Conservation (phyloP, 2,329 filamentous ascomycete genomes). For the Fusarium subtropicale region DNA sequence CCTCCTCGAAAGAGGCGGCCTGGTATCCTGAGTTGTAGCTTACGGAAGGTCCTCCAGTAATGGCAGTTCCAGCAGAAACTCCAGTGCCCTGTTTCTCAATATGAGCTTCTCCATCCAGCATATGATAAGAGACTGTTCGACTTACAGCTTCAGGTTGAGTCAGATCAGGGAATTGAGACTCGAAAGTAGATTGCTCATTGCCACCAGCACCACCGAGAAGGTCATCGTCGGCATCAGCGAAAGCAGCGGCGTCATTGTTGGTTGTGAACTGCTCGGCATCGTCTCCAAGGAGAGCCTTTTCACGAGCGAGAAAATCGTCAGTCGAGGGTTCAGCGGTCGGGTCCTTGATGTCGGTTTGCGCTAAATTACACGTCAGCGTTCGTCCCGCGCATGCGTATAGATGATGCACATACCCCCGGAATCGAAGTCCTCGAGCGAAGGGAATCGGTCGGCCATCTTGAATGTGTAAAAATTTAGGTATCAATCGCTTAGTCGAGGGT, state of each 20-base stretch:
- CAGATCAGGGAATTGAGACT: slow-evolving; percentile 91
- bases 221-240: slow-evolving; percentile 73
- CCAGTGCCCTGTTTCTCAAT: slow-evolving; percentile 46
- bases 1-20: slow-evolving; percentile 69
- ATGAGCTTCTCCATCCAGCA: slow-evolving; percentile 17
- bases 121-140: not conserved
- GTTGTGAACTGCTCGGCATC: slow-evolving; percentile 92
- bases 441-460: slow-evolving; percentile 81
- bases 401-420: slow-evolving; percentile 64
- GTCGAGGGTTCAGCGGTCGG: slow-evolving; percentile 69
- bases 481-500: slow-evolving; percentile 1
- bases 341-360: slow-evolving; percentile 73
- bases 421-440: slow-evolving; percentile 82
- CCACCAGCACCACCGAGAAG: slow-evolving; percentile 78
- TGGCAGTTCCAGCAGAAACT: slow-evolving; percentile 54
- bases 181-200: slow-evolving; percentile 69
- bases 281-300: slow-evolving; percentile 90
- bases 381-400: slow-evolving; percentile 16
- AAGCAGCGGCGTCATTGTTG: slow-evolving; percentile 74
- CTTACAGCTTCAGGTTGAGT: slow-evolving; percentile 53
- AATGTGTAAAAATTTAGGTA: slow-evolving; percentile 4
- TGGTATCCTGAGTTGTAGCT: slow-evolving; percentile 72
- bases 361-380: slow-evolving; percentile 56
- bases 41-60: slow-evolving; percentile 80
- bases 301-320: slow-evolving; percentile 90